Base-by-base conservation (phyloP, 805 yeast genomes). In the Candida railenensis region DNA sequence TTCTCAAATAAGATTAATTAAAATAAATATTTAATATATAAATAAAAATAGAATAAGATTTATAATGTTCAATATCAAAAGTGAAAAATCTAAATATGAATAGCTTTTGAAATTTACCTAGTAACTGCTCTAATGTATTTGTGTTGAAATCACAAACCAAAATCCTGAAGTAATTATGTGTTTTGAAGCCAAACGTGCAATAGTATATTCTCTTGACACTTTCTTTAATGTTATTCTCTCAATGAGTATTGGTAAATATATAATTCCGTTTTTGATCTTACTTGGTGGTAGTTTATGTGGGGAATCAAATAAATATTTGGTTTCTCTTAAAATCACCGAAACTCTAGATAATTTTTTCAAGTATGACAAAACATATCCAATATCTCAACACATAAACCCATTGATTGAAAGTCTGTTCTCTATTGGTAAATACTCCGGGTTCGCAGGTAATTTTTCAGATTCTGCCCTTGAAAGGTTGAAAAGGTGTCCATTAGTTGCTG, bases 391-490 rank as follows among this genome's bases (percentile, higher is more conserved):
- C 55, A 64, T 76, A 44, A 61, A 79, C 50, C 68, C 74, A 34
- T 62, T 71, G 37, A 75, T 87, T 22, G 68, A 73, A 11, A 73
- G 76, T 46, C 69, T 78, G 11, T 81, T 81, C 53, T 74, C 86
- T 0, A 81, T 89, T 56, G 95, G 95, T 1, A 74, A 73, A 19
- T 85, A 87, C 58, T 80, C 78, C 52, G 95, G 87, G 0, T 79
- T 89, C 50, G 74, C 84, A 0, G 89, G 90, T 1, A 75, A 74
- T 45, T 80, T 85, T 58, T 69, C 83, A 9, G 60, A 65, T 22
- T 78, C 69, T 9, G 67, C 76, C 1, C 54, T 80, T 33, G 73
- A 71, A 7, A 68, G 76, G 53, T 72, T 85, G 48, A 70, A 70
- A 37, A 63, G 61, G 18, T 83, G 82, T 57, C 89, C 89, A 2